Conservation (phyloP, 73 alveolate species). For the Paraurostyla sp. region DNA sequence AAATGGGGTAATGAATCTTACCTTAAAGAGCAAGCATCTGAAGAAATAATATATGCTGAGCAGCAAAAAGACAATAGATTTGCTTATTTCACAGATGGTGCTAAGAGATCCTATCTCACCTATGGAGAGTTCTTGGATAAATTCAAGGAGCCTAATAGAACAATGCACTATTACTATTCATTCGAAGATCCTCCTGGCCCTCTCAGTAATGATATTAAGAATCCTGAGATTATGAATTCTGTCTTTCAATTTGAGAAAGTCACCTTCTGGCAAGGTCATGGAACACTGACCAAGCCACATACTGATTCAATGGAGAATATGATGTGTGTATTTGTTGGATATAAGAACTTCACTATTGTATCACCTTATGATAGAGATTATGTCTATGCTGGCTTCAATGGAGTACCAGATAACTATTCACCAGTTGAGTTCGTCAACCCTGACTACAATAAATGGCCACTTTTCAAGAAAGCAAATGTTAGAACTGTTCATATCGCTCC, state of each 20-base stretch:
- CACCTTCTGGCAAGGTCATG: constrained; percentile 73
- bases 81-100: constrained; percentile 74
- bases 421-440: constrained; percentile 78
- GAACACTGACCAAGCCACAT: constrained; percentile 78
- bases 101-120: constrained; percentile 37
- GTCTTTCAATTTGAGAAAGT: constrained; percentile 21
- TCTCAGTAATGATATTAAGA: constrained; percentile 49
- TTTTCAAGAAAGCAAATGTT: constrained; percentile 58
- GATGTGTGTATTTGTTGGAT: constrained; percentile 72
- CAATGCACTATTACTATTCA: constrained; percentile 58
- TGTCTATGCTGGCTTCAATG: constrained; percentile 66
- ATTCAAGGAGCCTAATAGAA: constrained; percentile 63
- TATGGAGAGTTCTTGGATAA: constrained; percentile 67
- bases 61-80: constrained; percentile 64
- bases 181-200: constrained; percentile 70
- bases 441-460: constrained; percentile 62
- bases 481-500: constrained; percentile 67
- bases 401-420: constrained; percentile 71
- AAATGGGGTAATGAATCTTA: constrained; percentile 67
- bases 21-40: constrained; percentile 58
- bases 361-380: constrained; percentile 67
- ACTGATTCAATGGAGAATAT: constrained; percentile 78
- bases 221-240: constrained; percentile 50
- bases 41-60: constrained; percentile 68
- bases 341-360: constrained; percentile 61